These are phyloP conservation scores for Verruconis gallopava DNA, from an alignment of 2,329 filamentous ascomycete species.

Conservation along the genomic window DNA sequence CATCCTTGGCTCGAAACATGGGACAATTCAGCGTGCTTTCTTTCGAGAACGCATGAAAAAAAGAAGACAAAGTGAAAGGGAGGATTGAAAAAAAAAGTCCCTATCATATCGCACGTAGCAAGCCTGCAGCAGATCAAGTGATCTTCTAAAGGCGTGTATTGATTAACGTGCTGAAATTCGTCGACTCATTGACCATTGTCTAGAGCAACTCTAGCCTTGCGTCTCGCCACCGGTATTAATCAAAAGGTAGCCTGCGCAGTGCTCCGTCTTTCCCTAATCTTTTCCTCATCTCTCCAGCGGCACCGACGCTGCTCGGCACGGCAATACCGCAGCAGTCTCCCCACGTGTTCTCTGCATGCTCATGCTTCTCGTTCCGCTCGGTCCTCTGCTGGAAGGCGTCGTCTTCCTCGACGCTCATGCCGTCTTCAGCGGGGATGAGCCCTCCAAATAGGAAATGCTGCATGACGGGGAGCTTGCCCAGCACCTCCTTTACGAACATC, in stretches of 20 bases:
- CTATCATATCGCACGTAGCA: background rate
- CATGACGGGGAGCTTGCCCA: constrained; percentile 93
- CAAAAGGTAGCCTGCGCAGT: constrained; percentile 69
- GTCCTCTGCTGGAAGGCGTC: constrained; percentile 28
- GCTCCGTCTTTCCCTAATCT: constrained; percentile 42
- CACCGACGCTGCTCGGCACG: constrained; percentile 86
- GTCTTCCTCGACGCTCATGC: constrained; percentile 59
- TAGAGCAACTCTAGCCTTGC: too few species aligned
- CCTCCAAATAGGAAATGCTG: constrained; percentile 95
- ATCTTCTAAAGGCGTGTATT: background rate
- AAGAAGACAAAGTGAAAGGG: too few species aligned
- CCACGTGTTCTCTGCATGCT: constrained; percentile 47
- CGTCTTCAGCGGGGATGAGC: constrained; percentile 64
- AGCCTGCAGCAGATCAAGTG: background rate
- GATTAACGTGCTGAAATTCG: too few species aligned
- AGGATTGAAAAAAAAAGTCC: too few species aligned
- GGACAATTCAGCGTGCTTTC: too few species aligned
- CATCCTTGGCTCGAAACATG: too few species aligned
- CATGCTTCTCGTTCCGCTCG: constrained; percentile 4
- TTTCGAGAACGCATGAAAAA: too few species aligned
- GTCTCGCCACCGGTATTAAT: constrained; percentile 40
- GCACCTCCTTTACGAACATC: constrained; percentile 90
- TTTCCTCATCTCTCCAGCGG: constrained; percentile 79
- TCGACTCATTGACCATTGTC: too few species aligned
- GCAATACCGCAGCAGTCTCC: constrained; percentile 98